Evolutionary conservation across 805 yeast species (phyloP).

Genomic region (Candida dajiaensis): DNA sequence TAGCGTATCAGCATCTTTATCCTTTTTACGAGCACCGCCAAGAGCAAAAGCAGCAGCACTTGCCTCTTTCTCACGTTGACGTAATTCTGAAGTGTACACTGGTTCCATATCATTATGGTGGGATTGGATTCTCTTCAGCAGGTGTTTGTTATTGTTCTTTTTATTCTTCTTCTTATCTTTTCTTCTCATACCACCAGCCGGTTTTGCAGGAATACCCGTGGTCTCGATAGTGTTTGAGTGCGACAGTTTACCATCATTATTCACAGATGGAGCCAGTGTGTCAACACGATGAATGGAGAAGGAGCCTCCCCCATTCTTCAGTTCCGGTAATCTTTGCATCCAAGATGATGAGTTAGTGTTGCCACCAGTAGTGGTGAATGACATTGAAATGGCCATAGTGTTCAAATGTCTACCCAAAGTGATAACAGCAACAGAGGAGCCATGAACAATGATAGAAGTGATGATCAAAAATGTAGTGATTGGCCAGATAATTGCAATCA

Average conservation of each 20-base stretch:
- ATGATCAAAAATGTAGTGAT: slow-evolving; percentile 73
- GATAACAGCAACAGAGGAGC: slow-evolving; percentile 76
- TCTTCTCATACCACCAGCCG: slow-evolving; percentile 70
- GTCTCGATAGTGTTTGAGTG: slow-evolving; percentile 47
- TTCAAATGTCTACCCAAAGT: slow-evolving; percentile 71
- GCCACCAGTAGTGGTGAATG: slow-evolving; percentile 68
- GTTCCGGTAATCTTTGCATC: slow-evolving; percentile 79
- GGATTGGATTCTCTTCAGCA: slow-evolving; percentile 26
- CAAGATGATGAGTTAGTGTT: slow-evolving; percentile 54
- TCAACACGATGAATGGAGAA: slow-evolving; percentile 81
- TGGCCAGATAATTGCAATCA: slow-evolving; percentile 74
- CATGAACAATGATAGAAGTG: slow-evolving; percentile 82
- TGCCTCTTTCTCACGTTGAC: slow-evolving; percentile 37
- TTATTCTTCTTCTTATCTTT: slow-evolving; percentile 30
- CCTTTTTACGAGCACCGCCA: slow-evolving; percentile 17
- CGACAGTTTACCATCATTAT: slow-evolving; percentile 20
- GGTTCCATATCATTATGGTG: slow-evolving; percentile 15
- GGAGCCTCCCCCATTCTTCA: slow-evolving; percentile 55
- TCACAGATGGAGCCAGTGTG: slow-evolving; percentile 41
- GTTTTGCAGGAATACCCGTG: slow-evolving; percentile 58
- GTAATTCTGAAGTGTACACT: slow-evolving; percentile 28
- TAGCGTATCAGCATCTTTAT: neutral
- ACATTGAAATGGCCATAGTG: slow-evolving; percentile 88
- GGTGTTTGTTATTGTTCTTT: slow-evolving; percentile 28
- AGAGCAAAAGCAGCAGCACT: slow-evolving; percentile 37